Evolutionary conservation across 2,329 filamentous ascomycete species (phyloP), one percentile per base, ranked within the genome.

Genomic region (Penicillium sp.): DNA sequence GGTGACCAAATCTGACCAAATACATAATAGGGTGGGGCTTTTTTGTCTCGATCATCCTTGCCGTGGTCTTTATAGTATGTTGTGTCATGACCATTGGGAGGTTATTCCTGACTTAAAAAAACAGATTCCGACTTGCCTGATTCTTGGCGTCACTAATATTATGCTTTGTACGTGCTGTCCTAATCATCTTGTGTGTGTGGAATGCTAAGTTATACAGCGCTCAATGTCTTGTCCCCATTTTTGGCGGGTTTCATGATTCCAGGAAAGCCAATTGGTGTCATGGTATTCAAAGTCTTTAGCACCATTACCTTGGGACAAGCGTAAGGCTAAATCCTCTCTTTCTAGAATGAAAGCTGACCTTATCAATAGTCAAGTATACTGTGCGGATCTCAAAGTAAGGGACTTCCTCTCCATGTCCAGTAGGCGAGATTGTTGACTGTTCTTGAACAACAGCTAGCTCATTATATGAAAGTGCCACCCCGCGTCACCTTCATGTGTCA

Each of bases 401-500:
- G 11, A 19, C 11, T 44, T 31, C 4, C 8, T n/a, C 9, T 30
- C 16, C 12, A n/a, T 40, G 7, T 22, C 30, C 30, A 50, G 19
- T 22, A 12, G 14, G 12, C 4, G 3, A 11, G 6, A 25, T 25
- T 43, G 33, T 38, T 17, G 44, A 26, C 37, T 49, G 11, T 50
- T 41, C 26, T 45, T 19, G n/a, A 14, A 44, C 37, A 64, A 43
- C 7, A 43, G 63, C 42, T 67, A 14, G 65, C 58, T 3, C 65
- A 67, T 40, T 68, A 68, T 33, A 67, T 68, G 66, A 71, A 70
- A 54, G 50, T 71, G 4, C 68, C 79, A 0, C 80, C 78, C 4
- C 69, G 75, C 6, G 73, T 76, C 10, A 79, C 78, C 19, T 81
- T 81, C 62, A 73, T 69, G 64, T 78, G 75, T n/a, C 79, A 82